A percentile compares a stretch with the other conserved stretches of the same genome.
These are phyloP conservation scores for Candida labiduridarum DNA, from an alignment of 1,139 yeast species.

Conservation along the genomic window DNA sequence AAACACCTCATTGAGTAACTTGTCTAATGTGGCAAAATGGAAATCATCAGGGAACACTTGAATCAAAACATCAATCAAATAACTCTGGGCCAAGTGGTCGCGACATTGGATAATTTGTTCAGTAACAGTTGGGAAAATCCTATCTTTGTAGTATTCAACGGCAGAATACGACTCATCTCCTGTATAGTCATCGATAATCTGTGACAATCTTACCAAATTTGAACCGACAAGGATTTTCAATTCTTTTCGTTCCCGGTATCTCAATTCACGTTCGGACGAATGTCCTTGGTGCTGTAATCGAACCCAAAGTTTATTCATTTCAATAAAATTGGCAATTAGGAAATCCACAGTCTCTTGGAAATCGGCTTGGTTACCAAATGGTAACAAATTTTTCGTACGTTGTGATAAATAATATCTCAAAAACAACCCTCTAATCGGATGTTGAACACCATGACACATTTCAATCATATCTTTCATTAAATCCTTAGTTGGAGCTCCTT, in stretches of 20 bases:
- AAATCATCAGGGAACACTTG: conserved; percentile 95
- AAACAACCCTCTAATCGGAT: conserved; percentile 88
- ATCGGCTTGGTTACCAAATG: conserved; percentile 47
- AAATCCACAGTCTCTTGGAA: conserved; percentile 70
- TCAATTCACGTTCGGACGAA: conserved; percentile 73
- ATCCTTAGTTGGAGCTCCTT: conserved; percentile 81
- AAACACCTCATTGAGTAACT: conserved; percentile 66
- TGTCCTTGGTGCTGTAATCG: conserved; percentile 96
- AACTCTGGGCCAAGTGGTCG: conserved; percentile 90
- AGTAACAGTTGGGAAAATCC: conserved; percentile 75
- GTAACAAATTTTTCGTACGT: conserved; percentile 72
- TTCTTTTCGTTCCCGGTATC: conserved; percentile 82
- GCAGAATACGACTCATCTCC: conserved; percentile 52
- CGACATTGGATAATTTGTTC: conserved; percentile 93
- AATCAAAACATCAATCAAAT: conserved; percentile 81
- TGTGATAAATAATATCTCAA: conserved; percentile 87
- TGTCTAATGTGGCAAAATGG: conserved; percentile 74
- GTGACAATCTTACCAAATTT: conserved; percentile 85
- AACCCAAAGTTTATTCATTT: conserved; percentile 98
- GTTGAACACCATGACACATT: conserved; percentile 98
- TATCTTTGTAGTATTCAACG: conserved; percentile 55
- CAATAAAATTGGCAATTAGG: conserved; percentile 83
- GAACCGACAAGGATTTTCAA: conserved; percentile 91
- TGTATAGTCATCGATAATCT: conserved; percentile 67
- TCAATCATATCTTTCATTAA: conserved; percentile 96